Evolutionary conservation across 2,329 filamentous ascomycete genomes (phyloP).

Genomic region (Ophiostoma piceae): DNA sequence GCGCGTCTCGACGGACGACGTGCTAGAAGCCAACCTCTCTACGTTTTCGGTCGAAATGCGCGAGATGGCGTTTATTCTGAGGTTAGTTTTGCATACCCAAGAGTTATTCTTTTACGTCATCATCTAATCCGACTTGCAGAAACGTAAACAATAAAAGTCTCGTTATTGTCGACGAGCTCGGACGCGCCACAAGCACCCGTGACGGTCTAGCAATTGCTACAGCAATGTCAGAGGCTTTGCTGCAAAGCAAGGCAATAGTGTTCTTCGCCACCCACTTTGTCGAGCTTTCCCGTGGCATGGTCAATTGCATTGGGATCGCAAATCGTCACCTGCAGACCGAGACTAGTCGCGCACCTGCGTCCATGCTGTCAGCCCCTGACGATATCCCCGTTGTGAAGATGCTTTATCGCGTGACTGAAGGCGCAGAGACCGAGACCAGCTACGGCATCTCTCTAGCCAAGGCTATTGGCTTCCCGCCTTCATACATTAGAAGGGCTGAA

Average conservation of each 20-base stretch:
- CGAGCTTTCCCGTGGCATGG: constrained; percentile 71
- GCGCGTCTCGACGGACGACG: constrained; percentile 79
- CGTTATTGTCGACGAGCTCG: constrained; percentile 85
- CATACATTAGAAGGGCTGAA: constrained; percentile 64
- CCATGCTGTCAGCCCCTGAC: constrained; percentile 31
- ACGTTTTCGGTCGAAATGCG: constrained; percentile 95
- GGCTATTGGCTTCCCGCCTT: constrained; percentile 64
- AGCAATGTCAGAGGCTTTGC: constrained; percentile 80
- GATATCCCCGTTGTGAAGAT: constrained; percentile 65
- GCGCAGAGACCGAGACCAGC: constrained; percentile 62
- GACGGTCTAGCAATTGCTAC: constrained; percentile 88
- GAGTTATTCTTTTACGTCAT: background rate
- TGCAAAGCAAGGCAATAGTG: constrained; percentile 70
- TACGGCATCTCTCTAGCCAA: constrained; percentile 83
- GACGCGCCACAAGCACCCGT: constrained; percentile 79
- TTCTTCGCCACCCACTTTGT: constrained; percentile 95
- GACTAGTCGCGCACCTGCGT: constrained; percentile 35
- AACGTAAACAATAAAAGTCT: constrained; percentile 75
- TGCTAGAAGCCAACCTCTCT: constrained; percentile 82
- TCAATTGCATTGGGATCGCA: constrained; percentile 69
- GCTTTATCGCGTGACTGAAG: constrained; percentile 76
- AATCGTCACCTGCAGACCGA: constrained; percentile 77
- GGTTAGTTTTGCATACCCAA: constrained; percentile 34
- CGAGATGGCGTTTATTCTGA: constrained; percentile 87
- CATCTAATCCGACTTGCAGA: constrained; percentile 31